phyloP scores from a whole-genome alignment of 2,329 filamentous ascomycete species.

The Aspergillus sp. region DNA sequence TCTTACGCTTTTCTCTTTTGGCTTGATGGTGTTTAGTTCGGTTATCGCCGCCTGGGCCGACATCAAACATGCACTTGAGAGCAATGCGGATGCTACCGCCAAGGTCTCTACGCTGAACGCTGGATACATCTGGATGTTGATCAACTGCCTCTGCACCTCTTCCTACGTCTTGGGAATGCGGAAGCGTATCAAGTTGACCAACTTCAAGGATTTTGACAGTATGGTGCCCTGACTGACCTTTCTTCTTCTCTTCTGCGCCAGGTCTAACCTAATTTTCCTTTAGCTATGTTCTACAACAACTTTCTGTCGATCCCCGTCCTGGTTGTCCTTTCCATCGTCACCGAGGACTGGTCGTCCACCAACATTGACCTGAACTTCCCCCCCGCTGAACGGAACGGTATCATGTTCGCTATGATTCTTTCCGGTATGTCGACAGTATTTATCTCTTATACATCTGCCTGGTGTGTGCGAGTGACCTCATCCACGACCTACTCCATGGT shows the following conservation, averaged over 20 bases:
- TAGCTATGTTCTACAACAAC: conserved; percentile 99
- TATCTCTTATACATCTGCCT: conserved; percentile 98
- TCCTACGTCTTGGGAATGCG: conserved; percentile 87
- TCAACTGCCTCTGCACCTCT: conserved; percentile 93
- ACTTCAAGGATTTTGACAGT: conserved; percentile 99
- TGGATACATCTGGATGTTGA: conserved; percentile 94
- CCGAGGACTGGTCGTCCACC: conserved; percentile 83
- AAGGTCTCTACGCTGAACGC: conserved; percentile 85
- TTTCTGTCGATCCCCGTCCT: conserved; percentile 91
- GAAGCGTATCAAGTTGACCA: conserved; percentile 98
- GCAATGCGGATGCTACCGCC: conserved; percentile 57
- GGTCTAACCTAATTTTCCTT: not conserved
- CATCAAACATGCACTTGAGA: conserved; percentile 73
- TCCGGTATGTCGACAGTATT: conserved; percentile 90
- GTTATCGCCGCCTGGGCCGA: conserved; percentile 95
- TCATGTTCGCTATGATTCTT: conserved; percentile 84
- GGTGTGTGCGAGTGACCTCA: conserved; percentile 95
- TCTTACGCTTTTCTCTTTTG: conserved; percentile 85
- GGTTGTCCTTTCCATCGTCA: conserved; percentile 66
- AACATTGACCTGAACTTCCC: conserved; percentile 90
- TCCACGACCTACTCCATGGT: conserved; percentile 99
- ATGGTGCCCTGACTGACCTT: conserved; percentile 38
- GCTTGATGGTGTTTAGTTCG: conserved; percentile 91
- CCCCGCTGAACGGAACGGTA: conserved; percentile 63
- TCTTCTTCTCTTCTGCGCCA: not conserved